phyloP scores from a whole-genome alignment of 2,329 filamentous ascomycete genomes.

The Fusarium bulbicola region DNA sequence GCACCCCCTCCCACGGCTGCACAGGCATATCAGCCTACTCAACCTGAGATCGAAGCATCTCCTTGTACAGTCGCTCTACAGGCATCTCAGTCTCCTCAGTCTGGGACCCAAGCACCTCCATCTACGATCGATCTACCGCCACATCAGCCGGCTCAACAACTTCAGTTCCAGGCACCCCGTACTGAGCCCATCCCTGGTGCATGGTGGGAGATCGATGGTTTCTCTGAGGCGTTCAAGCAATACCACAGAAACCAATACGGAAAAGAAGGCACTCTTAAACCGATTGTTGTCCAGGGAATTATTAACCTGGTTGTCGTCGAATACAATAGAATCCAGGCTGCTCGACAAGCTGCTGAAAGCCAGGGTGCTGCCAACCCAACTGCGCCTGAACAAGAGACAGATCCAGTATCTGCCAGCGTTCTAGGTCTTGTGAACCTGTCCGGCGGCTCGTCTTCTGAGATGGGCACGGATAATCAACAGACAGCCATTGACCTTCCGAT shows the following conservation, averaged over 20 bases:
- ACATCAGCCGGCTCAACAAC: neutral
- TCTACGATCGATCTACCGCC: neutral
- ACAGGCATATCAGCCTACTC: neutral
- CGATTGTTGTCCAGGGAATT: neutral
- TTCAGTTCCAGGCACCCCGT: neutral
- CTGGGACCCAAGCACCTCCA: neutral
- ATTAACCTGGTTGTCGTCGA: neutral
- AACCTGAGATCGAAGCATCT: neutral
- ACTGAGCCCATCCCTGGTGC: neutral
- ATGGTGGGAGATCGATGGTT: neutral
- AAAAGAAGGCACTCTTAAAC: neutral
- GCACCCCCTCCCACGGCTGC: neutral
- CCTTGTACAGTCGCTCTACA: neutral
- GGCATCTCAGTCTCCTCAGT: neutral
- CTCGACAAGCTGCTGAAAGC: neutral
- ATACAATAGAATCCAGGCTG: neutral
- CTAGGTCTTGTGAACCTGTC: neutral
- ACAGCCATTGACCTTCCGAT: neutral
- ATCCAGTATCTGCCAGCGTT: neutral
- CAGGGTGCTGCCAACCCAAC: neutral
- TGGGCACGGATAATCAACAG: neutral
- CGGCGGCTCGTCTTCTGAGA: neutral
- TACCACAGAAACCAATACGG: neutral
- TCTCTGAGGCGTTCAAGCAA: neutral
- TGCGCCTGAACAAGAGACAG: neutral